Evolutionary conservation across 73 alveolate species (phyloP).

Genomic region (Halteria grandinella): DNA sequence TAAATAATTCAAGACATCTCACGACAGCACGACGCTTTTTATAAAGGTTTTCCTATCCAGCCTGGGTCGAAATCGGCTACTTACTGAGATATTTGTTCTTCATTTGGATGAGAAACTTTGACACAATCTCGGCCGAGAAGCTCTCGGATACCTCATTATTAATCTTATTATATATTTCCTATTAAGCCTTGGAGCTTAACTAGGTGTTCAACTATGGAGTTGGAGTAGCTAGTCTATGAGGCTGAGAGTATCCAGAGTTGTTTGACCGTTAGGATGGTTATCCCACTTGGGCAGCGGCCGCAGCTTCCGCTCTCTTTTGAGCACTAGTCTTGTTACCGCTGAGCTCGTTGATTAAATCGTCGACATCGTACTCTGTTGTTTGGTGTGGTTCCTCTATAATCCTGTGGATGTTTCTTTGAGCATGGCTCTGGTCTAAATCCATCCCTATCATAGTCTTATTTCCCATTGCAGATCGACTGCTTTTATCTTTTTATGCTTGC

Average conservation of each 20-base stretch:
- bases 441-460: too few relatives aligned
- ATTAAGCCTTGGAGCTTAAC: constrained; percentile 21
- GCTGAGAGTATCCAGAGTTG: background rate
- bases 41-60: constrained; percentile 4
- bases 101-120: background rate
- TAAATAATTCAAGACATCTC: constrained; percentile 15
- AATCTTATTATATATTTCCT: too few relatives aligned
- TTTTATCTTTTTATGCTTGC: too few relatives aligned
- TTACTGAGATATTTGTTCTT: constrained; percentile 8
- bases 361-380: too few relatives aligned
- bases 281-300: background rate
- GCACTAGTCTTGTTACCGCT: background rate
- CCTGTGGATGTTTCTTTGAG: too few relatives aligned
- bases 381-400: too few relatives aligned
- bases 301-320: background rate
- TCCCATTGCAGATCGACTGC: too few relatives aligned
- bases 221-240: background rate
- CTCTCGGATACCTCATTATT: constrained; percentile 14
- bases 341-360: constrained; percentile 27
- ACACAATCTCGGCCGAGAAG: background rate
- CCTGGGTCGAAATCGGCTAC: background rate
- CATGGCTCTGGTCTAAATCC: too few relatives aligned
- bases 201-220: background rate
- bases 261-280: background rate
- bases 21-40: background rate